Evolutionary conservation across 2,329 filamentous ascomycete species (phyloP).

Genomic region (Pezicula carpinea): DNA sequence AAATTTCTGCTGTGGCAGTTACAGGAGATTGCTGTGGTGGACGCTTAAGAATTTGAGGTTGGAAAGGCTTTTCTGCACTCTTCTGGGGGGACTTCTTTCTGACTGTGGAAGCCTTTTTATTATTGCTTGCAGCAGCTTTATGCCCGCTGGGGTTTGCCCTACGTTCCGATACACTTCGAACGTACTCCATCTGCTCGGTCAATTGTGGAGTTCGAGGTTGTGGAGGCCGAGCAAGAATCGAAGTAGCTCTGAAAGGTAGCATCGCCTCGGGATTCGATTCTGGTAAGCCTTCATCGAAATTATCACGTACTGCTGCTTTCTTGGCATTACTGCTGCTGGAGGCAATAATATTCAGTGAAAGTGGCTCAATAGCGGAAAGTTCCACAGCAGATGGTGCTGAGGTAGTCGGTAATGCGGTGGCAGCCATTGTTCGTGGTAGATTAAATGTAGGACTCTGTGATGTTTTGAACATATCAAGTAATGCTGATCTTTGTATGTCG

Average conservation of each 20-base stretch:
- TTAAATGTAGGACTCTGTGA: not conserved
- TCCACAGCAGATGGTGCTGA: constrained; percentile 18
- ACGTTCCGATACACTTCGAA: not conserved
- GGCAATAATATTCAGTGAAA: constrained; percentile 14
- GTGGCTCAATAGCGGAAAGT: constrained; percentile 26
- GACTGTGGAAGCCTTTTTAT: constrained; percentile 17
- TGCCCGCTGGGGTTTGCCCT: not conserved
- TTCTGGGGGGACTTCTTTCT: constrained; percentile 18
- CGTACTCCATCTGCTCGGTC: constrained; percentile 5
- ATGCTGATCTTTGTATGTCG: constrained; percentile 4
- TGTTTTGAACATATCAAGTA: constrained; percentile 7
- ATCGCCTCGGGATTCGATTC: constrained; percentile 21
- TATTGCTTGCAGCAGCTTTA: not conserved
- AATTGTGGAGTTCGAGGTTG: constrained; percentile 4
- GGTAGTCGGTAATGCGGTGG: not conserved
- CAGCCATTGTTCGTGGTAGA: not conserved
- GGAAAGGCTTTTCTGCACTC: constrained; percentile 39
- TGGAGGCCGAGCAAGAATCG: constrained; percentile 23
- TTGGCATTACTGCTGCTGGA: constrained; percentile 17
- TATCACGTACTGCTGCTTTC: constrained; percentile 13
- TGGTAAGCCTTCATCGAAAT: constrained; percentile 11
- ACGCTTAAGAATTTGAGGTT: constrained; percentile 48
- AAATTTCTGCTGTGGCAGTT: constrained; percentile 22
- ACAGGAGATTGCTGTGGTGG: constrained; percentile 32
- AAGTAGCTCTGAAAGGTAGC: constrained; percentile 22